Evolutionary conservation across 1,139 yeast genomes (phyloP).

Genomic region (Candida sp.): DNA sequence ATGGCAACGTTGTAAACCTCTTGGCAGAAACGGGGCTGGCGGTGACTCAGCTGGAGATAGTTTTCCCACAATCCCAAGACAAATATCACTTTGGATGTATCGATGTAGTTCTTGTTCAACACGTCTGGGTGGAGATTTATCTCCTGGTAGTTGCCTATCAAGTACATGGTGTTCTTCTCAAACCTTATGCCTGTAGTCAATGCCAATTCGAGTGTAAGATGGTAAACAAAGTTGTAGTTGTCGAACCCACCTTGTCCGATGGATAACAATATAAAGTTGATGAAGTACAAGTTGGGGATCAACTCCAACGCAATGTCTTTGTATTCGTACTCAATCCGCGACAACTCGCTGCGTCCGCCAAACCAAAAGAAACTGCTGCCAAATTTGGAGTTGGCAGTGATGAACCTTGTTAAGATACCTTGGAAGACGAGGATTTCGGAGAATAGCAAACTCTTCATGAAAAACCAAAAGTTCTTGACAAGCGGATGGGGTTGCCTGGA

Average conservation of each 20-base stretch:
- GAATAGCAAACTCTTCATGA: conserved; percentile 51
- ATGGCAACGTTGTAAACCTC: conserved; percentile 48
- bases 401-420: conserved; percentile 52
- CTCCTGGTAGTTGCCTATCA: conserved; percentile 45
- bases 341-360: conserved; percentile 5
- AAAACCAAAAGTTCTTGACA: conserved; percentile 35
- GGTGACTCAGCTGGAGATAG: conserved; percentile 41
- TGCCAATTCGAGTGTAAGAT: conserved; percentile 51
- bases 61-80: conserved; percentile 64
- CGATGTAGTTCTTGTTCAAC: conserved; percentile 35
- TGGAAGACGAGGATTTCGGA: conserved; percentile 58
- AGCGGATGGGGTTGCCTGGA: conserved; percentile 15
- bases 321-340: conserved; percentile 26
- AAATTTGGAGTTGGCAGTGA: conserved; percentile 13
- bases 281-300: conserved; percentile 50
- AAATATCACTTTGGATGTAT: conserved; percentile 56
- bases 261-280: conserved; percentile 58
- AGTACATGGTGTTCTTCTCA: conserved; percentile 40
- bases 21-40: conserved; percentile 28
- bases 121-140: conserved; percentile 40
- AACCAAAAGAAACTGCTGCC: conserved; percentile 9
- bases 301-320: conserved; percentile 37
- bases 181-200: conserved; percentile 25
- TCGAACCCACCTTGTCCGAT: conserved; percentile 78
- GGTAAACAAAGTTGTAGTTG: conserved; percentile 67